Evolutionary conservation across 768 basidiomycete genomes (phyloP).

Genomic region (Agaricus subrufescens): DNA sequence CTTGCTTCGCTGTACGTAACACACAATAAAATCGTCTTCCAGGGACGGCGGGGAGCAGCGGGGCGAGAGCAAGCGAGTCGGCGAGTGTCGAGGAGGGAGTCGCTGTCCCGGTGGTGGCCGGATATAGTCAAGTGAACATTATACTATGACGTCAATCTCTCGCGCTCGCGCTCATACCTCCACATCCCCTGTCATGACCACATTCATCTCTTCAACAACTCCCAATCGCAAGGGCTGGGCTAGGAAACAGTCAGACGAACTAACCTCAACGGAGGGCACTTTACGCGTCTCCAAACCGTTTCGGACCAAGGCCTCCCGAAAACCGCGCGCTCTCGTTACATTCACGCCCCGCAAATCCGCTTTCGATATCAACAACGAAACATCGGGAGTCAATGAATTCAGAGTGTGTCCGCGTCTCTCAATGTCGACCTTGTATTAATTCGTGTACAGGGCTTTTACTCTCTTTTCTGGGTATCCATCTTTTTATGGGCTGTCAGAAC

Average conservation of each 20-base stretch:
- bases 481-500: conserved; percentile 79
- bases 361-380: conserved; percentile 79
- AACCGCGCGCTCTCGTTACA: conserved; percentile 75
- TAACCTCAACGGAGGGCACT: conserved; percentile 57
- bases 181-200: not conserved
- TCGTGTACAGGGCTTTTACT: conserved; percentile 78
- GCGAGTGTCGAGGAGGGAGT: no score
- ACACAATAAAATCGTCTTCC: no score
- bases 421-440: conserved; percentile 2
- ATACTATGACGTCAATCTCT: no score
- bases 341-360: conserved; percentile 83
- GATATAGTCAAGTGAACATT: no score
- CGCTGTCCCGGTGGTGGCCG: no score
- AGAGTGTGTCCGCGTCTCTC: conserved; percentile 41
- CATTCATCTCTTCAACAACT: conserved; percentile 11
- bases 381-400: conserved; percentile 78
- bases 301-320: conserved; percentile 69
- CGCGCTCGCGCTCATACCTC: no score
- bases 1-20: no score
- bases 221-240: conserved; percentile 12
- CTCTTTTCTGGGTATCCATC: conserved; percentile 89
- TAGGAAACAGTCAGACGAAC: conserved; percentile 33
- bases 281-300: conserved; percentile 74
- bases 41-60: no score
- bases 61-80: no score